Evolutionary conservation across 305 asterid species (phyloP), one percentile per base, ranked within the genome.

Genomic region (Withania somnifera): DNA sequence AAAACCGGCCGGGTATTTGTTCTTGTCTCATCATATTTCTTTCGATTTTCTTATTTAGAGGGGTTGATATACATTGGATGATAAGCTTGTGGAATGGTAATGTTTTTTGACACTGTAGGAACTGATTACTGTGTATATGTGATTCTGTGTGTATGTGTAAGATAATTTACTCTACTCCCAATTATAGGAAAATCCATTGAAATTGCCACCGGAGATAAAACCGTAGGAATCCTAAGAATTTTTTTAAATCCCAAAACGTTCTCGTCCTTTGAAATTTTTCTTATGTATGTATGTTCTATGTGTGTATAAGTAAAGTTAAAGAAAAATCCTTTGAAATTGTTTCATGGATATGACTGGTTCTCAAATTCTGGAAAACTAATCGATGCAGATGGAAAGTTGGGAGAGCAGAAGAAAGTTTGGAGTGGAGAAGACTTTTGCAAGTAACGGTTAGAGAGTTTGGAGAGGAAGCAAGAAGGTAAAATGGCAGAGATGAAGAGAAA

Each of bases 1-100:
- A 93, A 86, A 88, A 90, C 79, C 88, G 98, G 28, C 98, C 97
- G 32, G 98, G 99, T 77, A 94, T 96, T 86, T 94, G 99, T 92
- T 96, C 98, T 51, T 93, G 97, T 80, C 95, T 96, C 7, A 86
- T 94, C 98, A 98, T 96, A 95, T 66, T 58, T 56, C 57, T 26
- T 79, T 42, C 77, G 28, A 15, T 19, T 82, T 82, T n/a, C 14
- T 1, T 11, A 14, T 82, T 57, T 45, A 82, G 79, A 22, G 60
- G 24, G 56, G 32, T 42, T 63, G 60, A 15, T 57, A 68, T 68
- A 51, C 45, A 67, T 40, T 84, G 52, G 69, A 78, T 84, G 83
- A 81, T 42, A 30, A 75, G 51, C 60, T n/a, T 83, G 69, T 81
- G 82, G 58, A 84, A 83, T 77, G 53, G 78, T 79, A 38, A 36